Percentiles rank a stretch among this genome's conserved stretches.
These are phyloP conservation scores for Curvularia verruculosa DNA, from an alignment of 2,329 filamentous ascomycete species.

Conservation along the genomic window DNA sequence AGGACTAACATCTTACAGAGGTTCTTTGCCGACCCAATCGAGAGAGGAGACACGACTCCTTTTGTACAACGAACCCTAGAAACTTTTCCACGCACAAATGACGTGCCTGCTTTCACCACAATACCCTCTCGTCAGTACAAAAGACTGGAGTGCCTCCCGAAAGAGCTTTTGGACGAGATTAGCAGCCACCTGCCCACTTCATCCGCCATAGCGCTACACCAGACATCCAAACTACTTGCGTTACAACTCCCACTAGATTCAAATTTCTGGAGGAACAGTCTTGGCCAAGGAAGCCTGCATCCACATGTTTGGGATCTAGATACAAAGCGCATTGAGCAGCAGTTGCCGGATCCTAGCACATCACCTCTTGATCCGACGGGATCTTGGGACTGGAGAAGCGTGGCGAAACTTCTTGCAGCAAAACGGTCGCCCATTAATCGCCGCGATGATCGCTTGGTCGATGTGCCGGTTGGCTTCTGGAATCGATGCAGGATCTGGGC, in stretches of 20 bases:
- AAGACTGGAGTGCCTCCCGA: slow-evolving; percentile 25
- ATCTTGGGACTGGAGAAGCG: slow-evolving; percentile 26
- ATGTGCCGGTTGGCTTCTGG: slow-evolving; percentile 30
- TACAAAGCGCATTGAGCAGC: slow-evolving; percentile 15
- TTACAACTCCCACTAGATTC: slow-evolving; percentile 28
- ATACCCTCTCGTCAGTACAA: slow-evolving; percentile 1
- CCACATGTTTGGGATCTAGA: slow-evolving; percentile 37
- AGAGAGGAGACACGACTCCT: slow-evolving; percentile 12
- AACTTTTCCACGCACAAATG: slow-evolving; percentile 10
- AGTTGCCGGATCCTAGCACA: not conserved
- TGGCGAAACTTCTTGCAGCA: slow-evolving; percentile 23
- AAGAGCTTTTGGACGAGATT: slow-evolving; percentile 27
- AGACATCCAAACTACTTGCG: slow-evolving; percentile 27
- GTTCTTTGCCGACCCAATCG: slow-evolving; percentile 31
- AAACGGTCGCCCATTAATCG: slow-evolving; percentile 20
- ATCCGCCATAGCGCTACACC: slow-evolving; percentile 26
- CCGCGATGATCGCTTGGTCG: slow-evolving; percentile 16
- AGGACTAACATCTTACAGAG: slow-evolving; percentile 20
- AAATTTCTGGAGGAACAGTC: slow-evolving; percentile 33
- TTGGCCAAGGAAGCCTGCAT: slow-evolving; percentile 28
- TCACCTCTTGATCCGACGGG: slow-evolving; percentile 1
- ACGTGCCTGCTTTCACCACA: not conserved
- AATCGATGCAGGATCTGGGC: slow-evolving; percentile 38
- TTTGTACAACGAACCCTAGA: slow-evolving; percentile 21
- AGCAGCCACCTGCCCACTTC: slow-evolving; percentile 20